phyloP scores from a whole-genome alignment of 768 basidiomycete genomes.

The Boletales sp. region DNA sequence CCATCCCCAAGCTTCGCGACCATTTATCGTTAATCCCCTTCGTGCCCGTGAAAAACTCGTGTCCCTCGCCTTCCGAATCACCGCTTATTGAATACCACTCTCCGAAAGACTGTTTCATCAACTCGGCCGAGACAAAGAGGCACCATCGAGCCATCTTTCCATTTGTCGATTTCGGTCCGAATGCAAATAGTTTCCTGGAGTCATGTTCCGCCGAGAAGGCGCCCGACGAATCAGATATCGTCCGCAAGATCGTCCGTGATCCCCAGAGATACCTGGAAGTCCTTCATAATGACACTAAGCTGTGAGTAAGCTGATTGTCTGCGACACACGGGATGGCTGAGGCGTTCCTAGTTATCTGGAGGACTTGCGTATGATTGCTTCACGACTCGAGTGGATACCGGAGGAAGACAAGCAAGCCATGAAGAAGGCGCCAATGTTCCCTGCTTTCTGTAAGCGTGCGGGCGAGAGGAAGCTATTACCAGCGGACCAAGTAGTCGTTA shows the following conservation, averaged over 20 bases:
- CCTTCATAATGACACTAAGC: not conserved
- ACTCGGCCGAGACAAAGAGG: not conserved
- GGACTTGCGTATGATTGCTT: slow-evolving; percentile 13
- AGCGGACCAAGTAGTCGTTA: slow-evolving; percentile 9
- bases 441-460: not conserved
- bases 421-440: slow-evolving; percentile 9
- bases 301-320: slow-evolving; percentile 1
- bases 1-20: slow-evolving; percentile 3
- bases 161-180: slow-evolving; percentile 12
- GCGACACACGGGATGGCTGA: slow-evolving; percentile 2
- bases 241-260: slow-evolving; percentile 4
- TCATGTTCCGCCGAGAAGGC: slow-evolving; percentile 11
- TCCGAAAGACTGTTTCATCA: slow-evolving; percentile 15
- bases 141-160: slow-evolving; percentile 10
- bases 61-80: not conserved
- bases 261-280: slow-evolving; percentile 5
- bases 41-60: slow-evolving; percentile 4
- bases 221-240: slow-evolving; percentile 11
- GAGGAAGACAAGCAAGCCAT: slow-evolving; percentile 8
- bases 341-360: slow-evolving; percentile 5
- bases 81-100: not conserved
- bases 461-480: not conserved
- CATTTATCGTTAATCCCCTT: slow-evolving; percentile 6
- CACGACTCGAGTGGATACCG: slow-evolving; percentile 6
- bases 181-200: slow-evolving; percentile 13